phyloP scores from a whole-genome alignment of 2,329 filamentous ascomycete species.

The Aspergillus sclerotialis region DNA sequence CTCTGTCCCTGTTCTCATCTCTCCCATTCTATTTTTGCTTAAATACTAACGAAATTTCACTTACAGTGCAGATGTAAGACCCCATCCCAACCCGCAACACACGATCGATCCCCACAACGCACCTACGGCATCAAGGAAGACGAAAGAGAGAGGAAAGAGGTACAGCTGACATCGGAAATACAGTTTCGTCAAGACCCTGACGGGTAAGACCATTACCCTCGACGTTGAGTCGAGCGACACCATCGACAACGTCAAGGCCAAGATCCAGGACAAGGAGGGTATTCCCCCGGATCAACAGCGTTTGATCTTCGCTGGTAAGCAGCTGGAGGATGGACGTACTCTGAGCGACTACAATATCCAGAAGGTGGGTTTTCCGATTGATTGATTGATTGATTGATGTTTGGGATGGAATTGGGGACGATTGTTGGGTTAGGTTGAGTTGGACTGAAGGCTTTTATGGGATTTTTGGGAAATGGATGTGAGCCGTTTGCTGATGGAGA shows the following conservation, averaged over 20 bases:
- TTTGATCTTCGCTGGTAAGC: slow-evolving; percentile 98
- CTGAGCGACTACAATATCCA: slow-evolving; percentile 99
- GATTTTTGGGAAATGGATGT: no score
- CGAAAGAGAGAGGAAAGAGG: slow-evolving; percentile 7
- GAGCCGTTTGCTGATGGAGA: slow-evolving; percentile 7
- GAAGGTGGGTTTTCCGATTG: no score
- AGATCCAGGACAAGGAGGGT: slow-evolving; percentile 99
- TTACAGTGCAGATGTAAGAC: slow-evolving; percentile 83
- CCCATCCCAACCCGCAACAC: slow-evolving; percentile 23
- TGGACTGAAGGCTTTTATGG: no score
- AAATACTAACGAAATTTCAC: no score
- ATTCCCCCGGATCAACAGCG: slow-evolving; percentile 98
- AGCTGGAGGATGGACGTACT: slow-evolving; percentile 96
- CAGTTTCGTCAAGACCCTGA: slow-evolving; percentile 99
- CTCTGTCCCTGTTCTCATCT: slow-evolving; percentile 8
- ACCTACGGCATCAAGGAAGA: slow-evolving; percentile 9
- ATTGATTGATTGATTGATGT: no score
- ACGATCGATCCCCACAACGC: slow-evolving; percentile 15
- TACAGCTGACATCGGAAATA: slow-evolving; percentile 20
- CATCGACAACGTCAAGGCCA: slow-evolving; percentile 99
- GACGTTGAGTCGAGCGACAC: slow-evolving; percentile 99
- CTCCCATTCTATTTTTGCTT: no score
- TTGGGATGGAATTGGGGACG: no score
- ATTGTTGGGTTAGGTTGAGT: no score
- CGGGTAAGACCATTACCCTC: slow-evolving; percentile 99